Percentiles rank a stretch among this genome's conserved stretches.
Conservation (phyloP, 176 grass and related monocot genomes). For the Triticum timopheevii region DNA sequence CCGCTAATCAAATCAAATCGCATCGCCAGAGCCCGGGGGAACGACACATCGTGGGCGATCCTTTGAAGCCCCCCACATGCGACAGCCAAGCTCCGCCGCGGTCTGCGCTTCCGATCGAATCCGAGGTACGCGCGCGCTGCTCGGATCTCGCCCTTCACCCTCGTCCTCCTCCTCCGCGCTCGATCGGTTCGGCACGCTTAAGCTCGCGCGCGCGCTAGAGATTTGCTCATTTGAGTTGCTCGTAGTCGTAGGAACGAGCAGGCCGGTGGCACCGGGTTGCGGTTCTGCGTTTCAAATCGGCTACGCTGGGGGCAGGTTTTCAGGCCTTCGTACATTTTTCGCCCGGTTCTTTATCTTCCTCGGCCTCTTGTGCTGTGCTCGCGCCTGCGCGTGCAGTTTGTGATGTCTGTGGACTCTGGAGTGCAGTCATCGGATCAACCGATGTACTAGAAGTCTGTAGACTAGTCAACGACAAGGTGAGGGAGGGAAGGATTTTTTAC, state of each 20-base stretch:
- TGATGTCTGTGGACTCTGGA: background rate
- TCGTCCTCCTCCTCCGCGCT: background rate
- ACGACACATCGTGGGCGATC: background rate
- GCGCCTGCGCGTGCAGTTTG: background rate
- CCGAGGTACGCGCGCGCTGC: background rate
- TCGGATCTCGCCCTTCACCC: background rate
- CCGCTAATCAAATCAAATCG: conserved; percentile 16
- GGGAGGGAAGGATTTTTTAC: background rate
- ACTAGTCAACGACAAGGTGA: background rate
- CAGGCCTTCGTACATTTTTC: background rate
- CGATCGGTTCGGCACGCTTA: background rate
- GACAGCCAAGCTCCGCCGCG: background rate
- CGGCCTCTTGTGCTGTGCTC: background rate
- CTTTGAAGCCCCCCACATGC: background rate
- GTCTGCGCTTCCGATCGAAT: conserved; percentile 25
- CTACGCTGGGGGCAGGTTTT: background rate
- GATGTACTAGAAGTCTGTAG: background rate
- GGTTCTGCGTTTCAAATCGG: background rate
- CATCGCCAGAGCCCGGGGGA: background rate
- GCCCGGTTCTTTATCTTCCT: background rate
- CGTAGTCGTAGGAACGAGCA: background rate
- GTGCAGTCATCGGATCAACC: background rate
- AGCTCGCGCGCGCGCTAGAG: background rate
- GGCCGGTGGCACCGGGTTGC: background rate
- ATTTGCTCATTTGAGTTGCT: background rate